A percentile compares a stretch with the other conserved stretches of the same genome.
Conservation (phyloP, 2,329 filamentous ascomycete species). For the Exutisphaerella laricina region DNA sequence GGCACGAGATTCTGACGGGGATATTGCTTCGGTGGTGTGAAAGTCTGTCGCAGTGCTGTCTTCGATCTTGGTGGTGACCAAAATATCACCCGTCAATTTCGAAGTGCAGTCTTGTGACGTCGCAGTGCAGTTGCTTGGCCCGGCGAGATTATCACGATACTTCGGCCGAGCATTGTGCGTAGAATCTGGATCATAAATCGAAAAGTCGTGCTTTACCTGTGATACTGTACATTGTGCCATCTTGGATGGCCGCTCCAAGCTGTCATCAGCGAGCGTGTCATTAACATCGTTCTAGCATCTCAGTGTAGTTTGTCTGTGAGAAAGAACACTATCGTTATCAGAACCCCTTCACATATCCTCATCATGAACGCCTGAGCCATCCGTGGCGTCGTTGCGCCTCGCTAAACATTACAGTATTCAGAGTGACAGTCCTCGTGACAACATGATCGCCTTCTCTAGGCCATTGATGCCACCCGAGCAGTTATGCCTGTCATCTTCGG, state of each 20-base stretch:
- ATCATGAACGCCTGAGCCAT: background rate
- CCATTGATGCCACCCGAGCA: background rate
- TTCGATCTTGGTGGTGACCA: too few species aligned
- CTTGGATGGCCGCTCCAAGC: background rate
- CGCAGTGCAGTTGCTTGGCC: background rate
- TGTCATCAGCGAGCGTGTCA: conserved; percentile 4
- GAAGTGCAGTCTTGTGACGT: too few species aligned
- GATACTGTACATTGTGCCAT: background rate
- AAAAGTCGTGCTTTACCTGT: background rate
- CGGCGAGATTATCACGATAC: too few species aligned
- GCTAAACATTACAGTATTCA: conserved; percentile 4
- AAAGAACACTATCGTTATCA: background rate
- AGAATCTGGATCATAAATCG: too few species aligned
- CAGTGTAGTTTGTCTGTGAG: background rate
- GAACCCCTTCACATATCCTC: background rate
- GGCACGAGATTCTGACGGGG: too few species aligned
- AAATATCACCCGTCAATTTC: too few species aligned
- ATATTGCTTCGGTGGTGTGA: too few species aligned
- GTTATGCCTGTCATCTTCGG: background rate
- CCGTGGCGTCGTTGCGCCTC: conserved; percentile 2
- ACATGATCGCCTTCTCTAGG: background rate
- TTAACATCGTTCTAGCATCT: conserved; percentile 1
- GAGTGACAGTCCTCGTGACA: too few species aligned
- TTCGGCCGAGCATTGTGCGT: too few species aligned
- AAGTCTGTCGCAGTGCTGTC: too few species aligned